A percentile compares a stretch with the other conserved stretches of the same genome.
phyloP scores from a whole-genome alignment of 768 basidiomycete species.

The Leccinum ochraceum region DNA sequence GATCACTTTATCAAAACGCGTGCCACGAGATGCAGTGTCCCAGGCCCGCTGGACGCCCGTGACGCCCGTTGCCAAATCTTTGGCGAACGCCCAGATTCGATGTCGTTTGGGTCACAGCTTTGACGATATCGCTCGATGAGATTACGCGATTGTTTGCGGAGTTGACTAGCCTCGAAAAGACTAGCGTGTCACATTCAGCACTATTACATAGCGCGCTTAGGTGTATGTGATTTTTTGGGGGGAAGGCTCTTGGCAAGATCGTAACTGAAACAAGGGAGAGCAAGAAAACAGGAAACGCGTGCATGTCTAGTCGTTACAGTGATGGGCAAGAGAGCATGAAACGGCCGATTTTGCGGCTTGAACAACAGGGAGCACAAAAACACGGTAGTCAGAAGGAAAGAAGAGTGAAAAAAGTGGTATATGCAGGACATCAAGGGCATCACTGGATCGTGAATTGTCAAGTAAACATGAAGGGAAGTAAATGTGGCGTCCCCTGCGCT shows the following conservation, averaged over 20 bases:
- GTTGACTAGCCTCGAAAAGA: conserved; percentile 7
- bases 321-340: conserved; percentile 21
- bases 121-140: conserved; percentile 6
- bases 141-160: conserved; percentile 1
- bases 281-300: conserved; percentile 39
- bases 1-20: conserved; percentile 4
- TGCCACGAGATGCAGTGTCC: conserved; percentile 8
- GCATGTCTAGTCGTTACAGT: conserved; percentile 76
- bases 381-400: conserved; percentile 3
- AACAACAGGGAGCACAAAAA: conserved; percentile 15
- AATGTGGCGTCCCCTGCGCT: conserved; percentile 8
- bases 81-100: conserved; percentile 9
- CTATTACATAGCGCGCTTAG: conserved; percentile 13
- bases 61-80: neutral
- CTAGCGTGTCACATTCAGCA: conserved; percentile 16
- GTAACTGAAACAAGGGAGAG: conserved; percentile 37
- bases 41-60: conserved; percentile 5
- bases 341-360: conserved; percentile 23
- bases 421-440: conserved; percentile 30
- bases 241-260: conserved; percentile 29
- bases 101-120: conserved; percentile 6
- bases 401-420: conserved; percentile 11
- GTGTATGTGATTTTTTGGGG: conserved; percentile 21
- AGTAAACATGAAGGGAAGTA: conserved; percentile 19
- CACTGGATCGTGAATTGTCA: conserved; percentile 27